Conservation (phyloP, 2,329 filamentous ascomycete genomes). For the Exophiala lecanii-corni region DNA sequence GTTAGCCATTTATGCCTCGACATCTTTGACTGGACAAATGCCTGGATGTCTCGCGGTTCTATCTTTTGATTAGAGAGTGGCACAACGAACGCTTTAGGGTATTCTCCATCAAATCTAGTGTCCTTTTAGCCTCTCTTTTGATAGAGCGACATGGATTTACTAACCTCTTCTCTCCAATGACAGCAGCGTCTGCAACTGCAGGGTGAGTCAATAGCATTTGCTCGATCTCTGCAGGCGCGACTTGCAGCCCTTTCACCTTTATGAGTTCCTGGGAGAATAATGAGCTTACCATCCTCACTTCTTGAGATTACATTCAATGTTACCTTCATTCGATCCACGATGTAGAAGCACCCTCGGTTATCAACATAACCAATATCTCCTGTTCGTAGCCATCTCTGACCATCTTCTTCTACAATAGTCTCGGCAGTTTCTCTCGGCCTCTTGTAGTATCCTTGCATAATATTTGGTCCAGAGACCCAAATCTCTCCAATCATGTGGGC, state of each 20-base stretch:
- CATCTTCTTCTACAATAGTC: constrained; percentile 32
- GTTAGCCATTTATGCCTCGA: constrained; percentile 2
- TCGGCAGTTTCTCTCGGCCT: constrained; percentile 25
- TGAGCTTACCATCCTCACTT: background rate
- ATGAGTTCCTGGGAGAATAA: constrained; percentile 37
- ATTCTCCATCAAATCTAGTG: constrained; percentile 2
- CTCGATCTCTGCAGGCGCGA: constrained; percentile 52
- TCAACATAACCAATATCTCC: constrained; percentile 32
- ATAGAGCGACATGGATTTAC: background rate
- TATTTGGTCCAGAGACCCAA: constrained; percentile 36
- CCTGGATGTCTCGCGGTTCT: background rate
- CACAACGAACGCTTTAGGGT: constrained; percentile 1
- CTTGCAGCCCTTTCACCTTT: constrained; percentile 47
- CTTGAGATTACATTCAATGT: constrained; percentile 29
- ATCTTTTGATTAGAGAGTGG: background rate
- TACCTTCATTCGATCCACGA: constrained; percentile 65
- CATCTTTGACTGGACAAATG: background rate
- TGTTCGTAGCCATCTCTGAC: constrained; percentile 46
- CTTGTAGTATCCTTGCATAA: constrained; percentile 30
- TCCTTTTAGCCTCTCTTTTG: background rate
- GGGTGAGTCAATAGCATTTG: constrained; percentile 39
- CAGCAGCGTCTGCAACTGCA: constrained; percentile 49
- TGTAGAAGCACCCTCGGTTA: constrained; percentile 63
- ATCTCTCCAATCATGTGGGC: constrained; percentile 38
- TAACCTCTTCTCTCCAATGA: constrained; percentile 42